A percentile compares a stretch with the other conserved stretches of the same genome.
Conservation (phyloP, 2,329 filamentous ascomycete species). For the Chaetomium sp. region DNA sequence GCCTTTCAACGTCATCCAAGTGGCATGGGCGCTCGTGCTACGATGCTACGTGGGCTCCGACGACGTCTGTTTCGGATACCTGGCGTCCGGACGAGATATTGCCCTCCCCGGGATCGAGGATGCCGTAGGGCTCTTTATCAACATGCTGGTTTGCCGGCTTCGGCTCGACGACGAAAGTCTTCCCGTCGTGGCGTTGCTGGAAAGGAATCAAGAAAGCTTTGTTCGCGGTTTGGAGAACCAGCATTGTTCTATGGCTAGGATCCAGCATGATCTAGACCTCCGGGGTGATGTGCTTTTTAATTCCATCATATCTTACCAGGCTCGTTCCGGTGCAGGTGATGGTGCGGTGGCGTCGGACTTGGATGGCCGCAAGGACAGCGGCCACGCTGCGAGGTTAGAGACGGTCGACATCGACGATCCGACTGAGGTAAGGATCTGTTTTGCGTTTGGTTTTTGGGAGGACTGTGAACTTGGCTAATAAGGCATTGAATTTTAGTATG, state of each 20-base stretch:
- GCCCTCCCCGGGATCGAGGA: background rate
- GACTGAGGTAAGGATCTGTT: slow-evolving; percentile 3
- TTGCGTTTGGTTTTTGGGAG: background rate
- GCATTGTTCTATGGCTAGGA: slow-evolving; percentile 4
- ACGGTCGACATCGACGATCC: slow-evolving; percentile 3
- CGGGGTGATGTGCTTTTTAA: slow-evolving; percentile 2
- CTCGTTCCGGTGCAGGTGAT: background rate
- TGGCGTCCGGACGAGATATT: slow-evolving; percentile 4
- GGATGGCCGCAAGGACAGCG: background rate
- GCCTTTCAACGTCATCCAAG: slow-evolving; percentile 7
- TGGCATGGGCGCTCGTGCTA: slow-evolving; percentile 3
- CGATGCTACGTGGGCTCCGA: slow-evolving; percentile 6
- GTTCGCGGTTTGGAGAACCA: slow-evolving; percentile 6
- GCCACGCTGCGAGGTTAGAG: slow-evolving; percentile 4
- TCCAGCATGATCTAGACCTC: slow-evolving; percentile 2
- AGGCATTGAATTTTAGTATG: slow-evolving; percentile 3
- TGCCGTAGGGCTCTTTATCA: slow-evolving; percentile 5
- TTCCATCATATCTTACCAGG: slow-evolving; percentile 6
- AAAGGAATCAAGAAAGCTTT: slow-evolving; percentile 6
- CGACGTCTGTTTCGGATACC: slow-evolving; percentile 6
- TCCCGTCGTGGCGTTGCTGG: background rate
- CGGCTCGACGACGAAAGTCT: slow-evolving; percentile 1
- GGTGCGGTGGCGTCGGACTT: background rate
- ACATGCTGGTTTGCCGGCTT: slow-evolving; percentile 3
- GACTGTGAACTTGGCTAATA: slow-evolving; percentile 5